Evolutionary conservation across 2,329 filamentous ascomycete genomes (phyloP).

Genomic region (Colletotrichum siamense): DNA sequence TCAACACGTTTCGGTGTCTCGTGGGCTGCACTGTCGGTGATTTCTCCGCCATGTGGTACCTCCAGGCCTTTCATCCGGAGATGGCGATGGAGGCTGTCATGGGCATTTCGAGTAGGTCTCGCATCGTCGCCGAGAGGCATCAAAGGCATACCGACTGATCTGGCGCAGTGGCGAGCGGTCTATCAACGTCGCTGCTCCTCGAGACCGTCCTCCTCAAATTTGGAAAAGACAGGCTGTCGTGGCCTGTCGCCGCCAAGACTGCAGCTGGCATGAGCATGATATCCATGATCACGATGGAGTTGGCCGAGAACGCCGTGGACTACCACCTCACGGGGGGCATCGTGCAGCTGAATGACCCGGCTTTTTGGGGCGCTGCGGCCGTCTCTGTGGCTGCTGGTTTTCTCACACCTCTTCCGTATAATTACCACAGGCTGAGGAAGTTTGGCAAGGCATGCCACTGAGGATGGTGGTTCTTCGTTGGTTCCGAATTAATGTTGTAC

Average conservation of each 20-base stretch:
- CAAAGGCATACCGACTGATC: neutral
- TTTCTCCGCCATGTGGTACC: conserved; percentile 60
- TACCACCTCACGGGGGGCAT: conserved; percentile 59
- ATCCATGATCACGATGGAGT: conserved; percentile 65
- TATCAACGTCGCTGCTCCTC: conserved; percentile 55
- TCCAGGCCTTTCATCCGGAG: conserved; percentile 53
- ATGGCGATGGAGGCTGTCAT: conserved; percentile 55
- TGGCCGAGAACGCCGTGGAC: conserved; percentile 59
- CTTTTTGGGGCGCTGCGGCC: conserved; percentile 57
- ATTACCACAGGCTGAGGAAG: conserved; percentile 53
- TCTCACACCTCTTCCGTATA: conserved; percentile 57
- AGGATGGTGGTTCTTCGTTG: neutral
- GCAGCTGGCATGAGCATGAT: conserved; percentile 64
- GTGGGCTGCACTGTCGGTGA: conserved; percentile 62
- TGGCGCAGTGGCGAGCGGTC: conserved; percentile 52
- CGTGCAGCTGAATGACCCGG: conserved; percentile 49
- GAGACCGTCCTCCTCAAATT: conserved; percentile 56
- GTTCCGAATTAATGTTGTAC: neutral
- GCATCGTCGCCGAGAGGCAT: neutral
- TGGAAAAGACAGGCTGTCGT: conserved; percentile 53
- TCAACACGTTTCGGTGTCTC: conserved; percentile 62
- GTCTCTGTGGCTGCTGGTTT: conserved; percentile 50
- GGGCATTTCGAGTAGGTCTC: conserved; percentile 52
- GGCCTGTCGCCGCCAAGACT: conserved; percentile 51
- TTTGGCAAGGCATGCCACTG: conserved; percentile 53